Evolutionary conservation across 768 basidiomycete genomes (phyloP).

Genomic region (Mycena latifolia): DNA sequence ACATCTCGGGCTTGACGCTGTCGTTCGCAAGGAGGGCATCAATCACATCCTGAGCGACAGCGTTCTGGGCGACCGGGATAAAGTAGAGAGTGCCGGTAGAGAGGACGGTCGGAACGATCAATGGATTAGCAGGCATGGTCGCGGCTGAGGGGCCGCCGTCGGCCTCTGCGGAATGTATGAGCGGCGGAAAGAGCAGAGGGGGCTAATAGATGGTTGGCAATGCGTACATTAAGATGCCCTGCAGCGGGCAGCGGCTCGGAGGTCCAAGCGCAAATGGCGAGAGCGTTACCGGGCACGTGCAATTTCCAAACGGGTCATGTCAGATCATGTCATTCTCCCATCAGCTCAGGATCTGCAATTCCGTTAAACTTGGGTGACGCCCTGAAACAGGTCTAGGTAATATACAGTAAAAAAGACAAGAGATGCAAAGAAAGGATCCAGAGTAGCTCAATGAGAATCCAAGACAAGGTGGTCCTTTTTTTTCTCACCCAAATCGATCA

Average conservation of each 20-base stretch:
- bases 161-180: not conserved
- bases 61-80: slow-evolving; percentile 65
- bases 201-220: not conserved
- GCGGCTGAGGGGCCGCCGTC: not conserved
- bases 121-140: slow-evolving; percentile 56
- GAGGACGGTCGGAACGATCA: slow-evolving; percentile 71
- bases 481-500: too few species aligned
- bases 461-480: too few species aligned
- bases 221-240: not conserved
- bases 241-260: not conserved
- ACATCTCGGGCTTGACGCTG: slow-evolving; percentile 64
- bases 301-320: too few species aligned
- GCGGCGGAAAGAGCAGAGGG: not conserved
- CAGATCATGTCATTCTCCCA: too few species aligned
- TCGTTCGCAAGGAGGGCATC: slow-evolving; percentile 59
- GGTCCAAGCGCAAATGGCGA: not conserved
- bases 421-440: too few species aligned
- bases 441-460: too few species aligned
- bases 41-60: slow-evolving; percentile 72
- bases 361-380: too few species aligned
- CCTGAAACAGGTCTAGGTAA: too few species aligned
- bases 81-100: slow-evolving; percentile 73
- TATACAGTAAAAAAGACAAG: too few species aligned
- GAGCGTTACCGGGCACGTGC: too few species aligned
- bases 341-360: too few species aligned